phyloP scores from a whole-genome alignment of 1,284 basidiomycete genomes.

The Vanrija sp. region DNA sequence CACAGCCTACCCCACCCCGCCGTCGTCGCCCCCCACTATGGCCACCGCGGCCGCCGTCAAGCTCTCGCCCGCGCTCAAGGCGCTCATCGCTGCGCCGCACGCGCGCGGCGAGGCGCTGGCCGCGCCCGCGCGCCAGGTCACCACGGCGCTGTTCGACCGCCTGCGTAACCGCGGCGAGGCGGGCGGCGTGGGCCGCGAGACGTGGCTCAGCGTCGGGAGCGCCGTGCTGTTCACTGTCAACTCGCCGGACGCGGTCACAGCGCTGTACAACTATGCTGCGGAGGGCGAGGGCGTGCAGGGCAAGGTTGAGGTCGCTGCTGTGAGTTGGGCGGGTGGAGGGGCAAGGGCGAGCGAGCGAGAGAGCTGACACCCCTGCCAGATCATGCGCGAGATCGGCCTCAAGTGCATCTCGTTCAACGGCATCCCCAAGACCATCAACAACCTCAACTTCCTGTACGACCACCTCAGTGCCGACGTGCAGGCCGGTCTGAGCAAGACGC shows the following conservation, averaged over 20 bases:
- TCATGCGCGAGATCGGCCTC: constrained; percentile 89
- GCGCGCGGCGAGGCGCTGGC: constrained; percentile 33
- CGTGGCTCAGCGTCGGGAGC: constrained; percentile 40
- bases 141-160: constrained; percentile 26
- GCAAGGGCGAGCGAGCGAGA: not conserved
- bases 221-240: constrained; percentile 44
- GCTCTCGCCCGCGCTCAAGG: constrained; percentile 41
- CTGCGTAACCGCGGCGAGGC: constrained; percentile 24
- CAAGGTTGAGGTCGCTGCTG: constrained; percentile 27
- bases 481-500: constrained; percentile 4
- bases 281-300: constrained; percentile 10
- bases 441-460: constrained; percentile 68
- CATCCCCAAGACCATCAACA: constrained; percentile 67
- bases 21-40: not conserved
- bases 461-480: constrained; percentile 74
- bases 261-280: constrained; percentile 36
- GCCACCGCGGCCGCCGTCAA: constrained; percentile 20
- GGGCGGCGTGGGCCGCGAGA: constrained; percentile 19
- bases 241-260: constrained; percentile 37
- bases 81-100: constrained; percentile 33
- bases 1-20: no score
- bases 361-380: not conserved
- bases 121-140: constrained; percentile 19
- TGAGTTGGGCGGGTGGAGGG: constrained; percentile 2
- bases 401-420: constrained; percentile 79